Conservation (phyloP, 1,139 yeast genomes). For the Suhomyces yuchorum region DNA sequence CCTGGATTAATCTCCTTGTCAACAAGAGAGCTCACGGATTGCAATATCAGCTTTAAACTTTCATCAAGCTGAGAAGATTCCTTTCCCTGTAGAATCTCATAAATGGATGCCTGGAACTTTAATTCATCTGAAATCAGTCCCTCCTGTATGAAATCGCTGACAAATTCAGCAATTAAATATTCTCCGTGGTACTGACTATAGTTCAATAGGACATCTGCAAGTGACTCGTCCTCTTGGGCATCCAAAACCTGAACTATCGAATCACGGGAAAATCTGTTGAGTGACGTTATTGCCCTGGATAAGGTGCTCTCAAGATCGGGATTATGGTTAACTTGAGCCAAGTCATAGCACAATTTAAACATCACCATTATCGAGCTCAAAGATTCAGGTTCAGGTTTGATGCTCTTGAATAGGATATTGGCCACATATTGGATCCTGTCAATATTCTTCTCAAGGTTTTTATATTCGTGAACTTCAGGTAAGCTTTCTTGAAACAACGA, state of each 20-base stretch:
- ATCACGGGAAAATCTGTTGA: constrained; percentile 4
- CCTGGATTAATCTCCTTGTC: constrained; percentile 11
- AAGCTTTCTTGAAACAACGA: constrained; percentile 28
- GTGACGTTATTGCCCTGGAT: not conserved
- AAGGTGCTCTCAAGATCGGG: constrained; percentile 10
- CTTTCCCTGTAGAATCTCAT: constrained; percentile 8
- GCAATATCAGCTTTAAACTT: not conserved
- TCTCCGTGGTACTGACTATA: constrained; percentile 18
- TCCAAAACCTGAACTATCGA: not conserved
- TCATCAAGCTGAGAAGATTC: constrained; percentile 13
- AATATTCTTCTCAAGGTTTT: constrained; percentile 33
- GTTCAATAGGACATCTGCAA: constrained; percentile 24
- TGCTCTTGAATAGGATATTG: constrained; percentile 13
- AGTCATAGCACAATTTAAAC: constrained; percentile 28
- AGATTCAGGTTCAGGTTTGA: constrained; percentile 14
- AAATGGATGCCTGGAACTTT: constrained; percentile 25
- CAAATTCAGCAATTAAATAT: constrained; percentile 19
- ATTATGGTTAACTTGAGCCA: constrained; percentile 23
- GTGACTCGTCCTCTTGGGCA: constrained; percentile 26
- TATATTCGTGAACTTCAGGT: constrained; percentile 42
- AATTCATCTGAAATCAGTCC: constrained; percentile 10
- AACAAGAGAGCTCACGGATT: not conserved
- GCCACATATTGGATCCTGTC: constrained; percentile 32
- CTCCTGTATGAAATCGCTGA: constrained; percentile 11
- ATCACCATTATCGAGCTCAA: constrained; percentile 20